Evolutionary conservation across 2,329 filamentous ascomycete species (phyloP).

Genomic region (Magnaporthales sp.): DNA sequence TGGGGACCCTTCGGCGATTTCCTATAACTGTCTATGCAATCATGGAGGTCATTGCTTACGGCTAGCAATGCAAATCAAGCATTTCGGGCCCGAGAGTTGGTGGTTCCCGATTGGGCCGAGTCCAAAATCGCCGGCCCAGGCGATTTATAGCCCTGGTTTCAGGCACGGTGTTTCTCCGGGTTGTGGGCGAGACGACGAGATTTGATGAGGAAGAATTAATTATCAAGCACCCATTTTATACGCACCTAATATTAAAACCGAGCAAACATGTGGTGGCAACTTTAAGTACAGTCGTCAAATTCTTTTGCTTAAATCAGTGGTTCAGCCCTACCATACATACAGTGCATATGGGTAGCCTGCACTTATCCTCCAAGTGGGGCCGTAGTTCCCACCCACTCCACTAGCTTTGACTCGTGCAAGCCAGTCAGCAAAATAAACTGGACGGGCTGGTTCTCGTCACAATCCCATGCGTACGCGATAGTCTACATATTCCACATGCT

Average conservation of each 20-base stretch:
- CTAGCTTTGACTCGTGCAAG: background rate
- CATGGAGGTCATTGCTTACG: background rate
- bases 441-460: background rate
- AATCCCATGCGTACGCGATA: background rate
- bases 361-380: no score
- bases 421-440: background rate
- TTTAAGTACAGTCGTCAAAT: no score
- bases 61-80: background rate
- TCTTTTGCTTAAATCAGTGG: no score
- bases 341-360: no score
- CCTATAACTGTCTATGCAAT: background rate
- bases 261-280: no score
- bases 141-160: background rate
- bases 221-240: no score
- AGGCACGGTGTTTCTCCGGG: background rate
- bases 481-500: background rate
- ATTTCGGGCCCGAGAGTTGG: background rate
- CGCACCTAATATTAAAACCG: no score
- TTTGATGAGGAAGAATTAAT: no score
- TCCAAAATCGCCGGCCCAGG: no score
- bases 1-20: background rate
- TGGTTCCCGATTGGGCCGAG: background rate
- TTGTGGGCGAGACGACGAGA: background rate
- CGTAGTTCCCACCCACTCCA: background rate
- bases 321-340: no score